Base-by-base conservation (phyloP, 2,329 filamentous ascomycete species). In the Juglanconis oblonga region DNA sequence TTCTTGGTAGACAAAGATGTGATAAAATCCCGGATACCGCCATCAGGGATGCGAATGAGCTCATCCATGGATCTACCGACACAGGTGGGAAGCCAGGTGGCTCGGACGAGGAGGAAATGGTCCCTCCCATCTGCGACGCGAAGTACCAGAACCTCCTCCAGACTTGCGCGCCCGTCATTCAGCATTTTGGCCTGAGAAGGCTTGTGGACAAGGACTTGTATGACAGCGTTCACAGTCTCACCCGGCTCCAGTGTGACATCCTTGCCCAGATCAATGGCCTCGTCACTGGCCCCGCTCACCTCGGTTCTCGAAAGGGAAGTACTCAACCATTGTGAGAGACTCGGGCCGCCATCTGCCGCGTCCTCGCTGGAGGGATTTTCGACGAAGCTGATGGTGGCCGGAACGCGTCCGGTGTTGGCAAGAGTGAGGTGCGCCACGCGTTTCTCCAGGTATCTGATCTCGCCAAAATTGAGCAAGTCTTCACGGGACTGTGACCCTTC, bases 101-200 rank as follows among this genome's bases (percentile, higher is more conserved):
- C 95, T 31, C 84, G 87, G 0, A 97, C 80, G 0, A 92, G 89
- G 44, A 99, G 85, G 70, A 99, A 99, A 70, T 98, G 90, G 68
- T 99, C 95, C 52, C 92, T 84, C 0, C 96, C 96, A 55, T 89
- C 85, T 10, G 86, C 82, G 5, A 99, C 90, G 1, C 92, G 87
- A 8, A 99, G 80, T 2, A 99, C 88, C 7, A 99, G 79, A 3
- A 99, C 87, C 65, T 98, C 92, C 64, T 98, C 94, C 0, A 99
- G 77, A 7, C 77, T 78, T 4, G 79, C 71, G 1, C 80, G 78
- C 14, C 84, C 86, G 57, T 88, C 81, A 66, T 98, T 98, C 42
- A 99, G 80, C 2, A 81, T 77, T 17, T 84, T 85, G 0, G 91
- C 86, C 17, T 89, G 81, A 0, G 81, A 73, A 4, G 91, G 73